phyloP scores from a whole-genome alignment of 2,329 filamentous ascomycete species.

The Colletotrichum acutatum region DNA sequence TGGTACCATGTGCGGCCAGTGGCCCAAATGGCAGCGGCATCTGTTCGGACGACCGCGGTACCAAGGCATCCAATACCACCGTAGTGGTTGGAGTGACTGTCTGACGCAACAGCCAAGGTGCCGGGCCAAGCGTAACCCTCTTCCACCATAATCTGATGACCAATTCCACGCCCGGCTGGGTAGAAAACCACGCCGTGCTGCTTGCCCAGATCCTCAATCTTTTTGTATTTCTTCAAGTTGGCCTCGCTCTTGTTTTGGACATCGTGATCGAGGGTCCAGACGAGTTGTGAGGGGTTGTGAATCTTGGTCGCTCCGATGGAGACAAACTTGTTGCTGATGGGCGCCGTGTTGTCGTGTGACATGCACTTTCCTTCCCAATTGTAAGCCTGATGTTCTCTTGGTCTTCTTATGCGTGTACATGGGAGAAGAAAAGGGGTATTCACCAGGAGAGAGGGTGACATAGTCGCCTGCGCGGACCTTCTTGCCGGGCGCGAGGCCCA shows the following conservation, averaged over 20 bases:
- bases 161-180: constrained; percentile 79
- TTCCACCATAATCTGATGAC: constrained; percentile 93
- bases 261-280: constrained; percentile 89
- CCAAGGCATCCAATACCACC: constrained; percentile 82
- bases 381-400: not conserved
- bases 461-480: constrained; percentile 84
- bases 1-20: constrained; percentile 90
- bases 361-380: constrained; percentile 62
- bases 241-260: constrained; percentile 83
- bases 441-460: constrained; percentile 74
- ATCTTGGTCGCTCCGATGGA: constrained; percentile 81
- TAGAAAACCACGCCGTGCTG: constrained; percentile 83
- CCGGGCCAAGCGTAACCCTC: constrained; percentile 87
- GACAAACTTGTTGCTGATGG: constrained; percentile 81
- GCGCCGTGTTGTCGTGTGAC: constrained; percentile 88
- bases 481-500: constrained; percentile 81
- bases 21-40: constrained; percentile 87
- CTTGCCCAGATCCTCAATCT: constrained; percentile 85
- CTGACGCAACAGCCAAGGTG: constrained; percentile 82
- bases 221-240: constrained; percentile 84
- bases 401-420: not conserved
- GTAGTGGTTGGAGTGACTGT: constrained; percentile 85
- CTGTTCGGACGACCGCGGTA: constrained; percentile 86
- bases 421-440: not conserved
- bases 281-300: constrained; percentile 77